These are phyloP conservation scores for Recurvomyces mirabilis DNA, from an alignment of 495 filamentous ascomycete genomes.

Conservation along the genomic window DNA sequence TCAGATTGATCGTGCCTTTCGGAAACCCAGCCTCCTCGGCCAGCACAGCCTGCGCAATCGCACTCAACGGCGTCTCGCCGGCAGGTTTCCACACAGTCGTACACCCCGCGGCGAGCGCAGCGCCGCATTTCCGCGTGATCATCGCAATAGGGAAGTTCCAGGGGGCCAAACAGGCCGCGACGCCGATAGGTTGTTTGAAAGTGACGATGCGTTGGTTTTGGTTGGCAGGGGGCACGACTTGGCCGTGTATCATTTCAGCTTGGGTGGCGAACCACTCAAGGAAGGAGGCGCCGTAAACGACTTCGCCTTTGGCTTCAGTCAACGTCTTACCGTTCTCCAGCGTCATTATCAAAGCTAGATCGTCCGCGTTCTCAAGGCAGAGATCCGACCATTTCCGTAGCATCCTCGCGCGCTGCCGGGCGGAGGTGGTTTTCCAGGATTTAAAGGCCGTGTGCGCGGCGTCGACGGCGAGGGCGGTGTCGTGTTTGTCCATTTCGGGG, in stretches of 20 bases:
- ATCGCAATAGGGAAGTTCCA: constrained; percentile 95
- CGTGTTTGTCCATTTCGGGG: constrained; percentile 11
- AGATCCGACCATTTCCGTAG: constrained; percentile 21
- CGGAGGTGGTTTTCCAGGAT: constrained; percentile 12
- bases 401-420: constrained; percentile 11
- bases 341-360: constrained; percentile 24
- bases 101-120: constrained; percentile 73
- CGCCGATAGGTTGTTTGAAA: constrained; percentile 23
- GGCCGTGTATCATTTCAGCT: constrained; percentile 18
- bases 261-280: constrained; percentile 24
- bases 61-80: constrained; percentile 75
- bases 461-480: constrained; percentile 9
- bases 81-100: constrained; percentile 79
- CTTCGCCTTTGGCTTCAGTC: constrained; percentile 22
- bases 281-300: constrained; percentile 21
- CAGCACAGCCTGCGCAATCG: constrained; percentile 71
- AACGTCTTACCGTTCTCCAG: constrained; percentile 25
- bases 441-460: constrained; percentile 11
- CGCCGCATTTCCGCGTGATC: constrained; percentile 81
- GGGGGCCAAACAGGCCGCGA: constrained; percentile 20
- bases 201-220: constrained; percentile 18
- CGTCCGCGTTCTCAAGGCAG: constrained; percentile 15
- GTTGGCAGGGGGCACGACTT: constrained; percentile 19
- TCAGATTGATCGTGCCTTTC: constrained; percentile 71
- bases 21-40: constrained; percentile 75